Evolutionary conservation across 352 stramenopile genomes (phyloP), one percentile per base, ranked within the genome.

Genomic region (Blastocystis sp.): DNA sequence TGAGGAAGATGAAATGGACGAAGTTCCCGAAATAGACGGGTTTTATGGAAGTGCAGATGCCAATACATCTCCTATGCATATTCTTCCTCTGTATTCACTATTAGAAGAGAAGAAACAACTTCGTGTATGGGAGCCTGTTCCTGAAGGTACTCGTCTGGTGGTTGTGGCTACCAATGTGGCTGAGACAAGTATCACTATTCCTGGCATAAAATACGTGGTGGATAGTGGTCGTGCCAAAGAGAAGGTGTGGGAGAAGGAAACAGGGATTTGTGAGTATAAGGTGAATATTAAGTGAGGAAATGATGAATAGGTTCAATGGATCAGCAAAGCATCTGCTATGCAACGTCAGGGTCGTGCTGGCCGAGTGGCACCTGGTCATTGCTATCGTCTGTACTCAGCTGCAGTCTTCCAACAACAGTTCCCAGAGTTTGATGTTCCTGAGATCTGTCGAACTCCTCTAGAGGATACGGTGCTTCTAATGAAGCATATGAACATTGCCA

Each of bases 141-240:
- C 95, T 1, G 92, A 95, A 43, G 92, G 92, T 71, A 90, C 95
- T 66, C 92, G 96, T 0, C 89, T 98, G 29, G 93, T 98, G 52
- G 95, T 99, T 4, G 91, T 98, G 24, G 94, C 96, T 16, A 99
- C 96, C 21, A 98, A 99, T 89, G 96, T 99, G 56, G 95, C 96
- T 0, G 96, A 99, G 90, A 99, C 96, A 16, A 97, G 93, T 46
- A 89, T 98, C 46, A 98, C 94, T 27, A 97, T 98, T 75, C 94
- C 94, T 9, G 92, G 91, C 1, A 91, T 92, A 49, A 78, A 95
- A 52, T 98, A 98, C 80, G 96, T 99, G 24, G 96, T 99, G 0
- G 96, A 99, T 74, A 94, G 92, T 66, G 96, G 96, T 4, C 91
- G 95, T 46, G 94, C 95, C 29, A 98, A 99, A 90, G 95, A 95